phyloP scores from a whole-genome alignment of 768 basidiomycete genomes.

The Amanita molliuscula region DNA sequence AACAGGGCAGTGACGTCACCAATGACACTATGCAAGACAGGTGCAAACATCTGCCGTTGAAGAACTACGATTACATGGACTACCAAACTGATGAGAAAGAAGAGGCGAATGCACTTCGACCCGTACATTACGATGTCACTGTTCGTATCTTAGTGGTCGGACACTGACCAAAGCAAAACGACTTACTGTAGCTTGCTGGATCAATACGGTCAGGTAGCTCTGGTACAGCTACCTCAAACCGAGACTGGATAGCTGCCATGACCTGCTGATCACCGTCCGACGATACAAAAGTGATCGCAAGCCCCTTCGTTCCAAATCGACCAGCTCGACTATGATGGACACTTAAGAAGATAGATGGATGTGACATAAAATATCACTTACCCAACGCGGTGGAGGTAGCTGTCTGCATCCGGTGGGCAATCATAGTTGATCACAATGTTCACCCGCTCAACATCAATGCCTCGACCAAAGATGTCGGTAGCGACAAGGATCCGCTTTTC shows the following conservation, averaged over 20 bases:
- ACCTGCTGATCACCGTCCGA: conserved; percentile 90
- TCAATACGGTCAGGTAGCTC: conserved; percentile 93
- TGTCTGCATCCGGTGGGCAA: conserved; percentile 93
- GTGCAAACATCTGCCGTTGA: not conserved
- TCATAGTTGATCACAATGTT: conserved; percentile 99
- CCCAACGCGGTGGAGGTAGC: conserved; percentile 98
- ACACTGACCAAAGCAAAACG: not conserved
- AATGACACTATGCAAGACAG: not conserved
- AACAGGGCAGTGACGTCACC: not conserved
- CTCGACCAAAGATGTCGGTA: conserved; percentile 98
- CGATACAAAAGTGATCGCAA: conserved; percentile 94
- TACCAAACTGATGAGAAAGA: conserved; percentile 6
- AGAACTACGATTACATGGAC: conserved; percentile 13
- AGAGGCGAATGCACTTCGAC: conserved; percentile 4
- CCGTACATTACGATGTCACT: conserved; percentile 40
- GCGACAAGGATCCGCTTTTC: conserved; percentile 99
- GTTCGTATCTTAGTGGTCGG: not conserved
- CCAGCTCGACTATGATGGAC: conserved; percentile 70
- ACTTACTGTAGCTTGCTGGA: conserved; percentile 88
- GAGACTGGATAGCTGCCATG: conserved; percentile 86
- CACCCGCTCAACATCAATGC: conserved; percentile 98
- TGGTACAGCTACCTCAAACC: conserved; percentile 96
- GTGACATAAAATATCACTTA: conserved; percentile 23
- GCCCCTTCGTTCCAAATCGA: conserved; percentile 98
- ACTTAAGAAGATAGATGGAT: not conserved